These are phyloP conservation scores for Collybia mongolica DNA, from an alignment of 768 basidiomycete genomes.

Conservation along the genomic window DNA sequence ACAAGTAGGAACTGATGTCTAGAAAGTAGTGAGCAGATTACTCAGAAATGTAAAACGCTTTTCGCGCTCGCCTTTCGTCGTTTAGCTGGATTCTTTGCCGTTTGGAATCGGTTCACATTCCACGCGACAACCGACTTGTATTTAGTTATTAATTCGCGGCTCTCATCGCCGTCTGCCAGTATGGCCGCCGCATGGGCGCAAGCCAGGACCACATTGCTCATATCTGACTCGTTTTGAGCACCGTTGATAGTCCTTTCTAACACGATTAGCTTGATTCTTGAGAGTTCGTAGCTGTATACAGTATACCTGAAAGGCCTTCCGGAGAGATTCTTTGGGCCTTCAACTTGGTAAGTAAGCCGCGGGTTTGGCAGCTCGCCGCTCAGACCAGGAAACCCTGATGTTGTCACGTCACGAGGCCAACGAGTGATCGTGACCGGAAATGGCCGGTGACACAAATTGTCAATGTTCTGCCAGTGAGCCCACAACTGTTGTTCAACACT, in stretches of 20 bases:
- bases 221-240: neutral
- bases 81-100: constrained; percentile 50
- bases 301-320: no score
- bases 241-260: neutral
- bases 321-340: no score
- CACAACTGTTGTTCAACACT: no score
- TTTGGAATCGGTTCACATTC: constrained; percentile 47
- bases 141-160: constrained; percentile 29
- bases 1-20: constrained; percentile 65
- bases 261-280: no score
- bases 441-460: no score
- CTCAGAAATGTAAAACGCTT: neutral
- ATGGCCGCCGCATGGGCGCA: constrained; percentile 42
- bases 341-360: no score
- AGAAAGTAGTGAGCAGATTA: neutral
- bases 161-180: constrained; percentile 27
- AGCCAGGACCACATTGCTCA: constrained; percentile 5
- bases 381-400: neutral
- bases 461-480: no score
- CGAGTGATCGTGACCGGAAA: no score
- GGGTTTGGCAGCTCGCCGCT: neutral
- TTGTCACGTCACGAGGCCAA: no score
- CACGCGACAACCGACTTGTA: constrained; percentile 57
- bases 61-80: constrained; percentile 56
- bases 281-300: no score